Evolutionary conservation across 2,329 filamentous ascomycete genomes (phyloP), one percentile per base, ranked within the genome.

Genomic region (Xylariaceae sp.): DNA sequence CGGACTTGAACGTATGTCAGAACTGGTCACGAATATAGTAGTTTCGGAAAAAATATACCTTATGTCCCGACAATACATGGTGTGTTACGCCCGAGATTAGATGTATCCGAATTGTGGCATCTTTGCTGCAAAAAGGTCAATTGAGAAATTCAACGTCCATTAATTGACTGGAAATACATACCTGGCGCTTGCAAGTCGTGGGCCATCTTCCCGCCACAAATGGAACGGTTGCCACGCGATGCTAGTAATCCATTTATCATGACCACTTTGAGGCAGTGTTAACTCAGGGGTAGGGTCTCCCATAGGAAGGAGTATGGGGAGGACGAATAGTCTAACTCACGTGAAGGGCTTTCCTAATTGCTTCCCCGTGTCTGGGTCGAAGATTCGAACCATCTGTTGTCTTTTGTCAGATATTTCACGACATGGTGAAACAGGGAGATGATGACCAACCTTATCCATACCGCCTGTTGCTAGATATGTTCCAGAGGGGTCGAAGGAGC

Each of bases 201-300:
- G 86, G 11, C 87, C 83, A n/a, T 84, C 87, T 51, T 81, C 78
- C 19, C 79, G 74, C 77, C 92, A 91, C 26, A 88, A 74, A 69
- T 97, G 92, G 71, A 91, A 96, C 7, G 94, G 94, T 69, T 97
- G 89, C 94, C 94, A 99, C 0, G 87, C 84, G 46, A 96, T 76
- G 66, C 84, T 90, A 26, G 88, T 92, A 54, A 96, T 86, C 84
- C 89, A 95, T 71, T 95, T 95, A 0, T 83, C 81, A 68, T 97
- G 94, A 0, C 92, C 94, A 66, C 58, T 59, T 45, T 37, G 7
- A 35, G 37, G 46, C 6, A 29, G 3, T 37, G 30, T 59, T 37
- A 59, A 43, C 40, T 1, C 47, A 40, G n/a, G 37, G 6, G 5
- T 5, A 34, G 19, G 5, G 9, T 7, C 30, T 31, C 5, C 12